These are phyloP conservation scores for Tranzscheliella williamsii DNA, from an alignment of 1,284 basidiomycete genomes.

Conservation along the genomic window DNA sequence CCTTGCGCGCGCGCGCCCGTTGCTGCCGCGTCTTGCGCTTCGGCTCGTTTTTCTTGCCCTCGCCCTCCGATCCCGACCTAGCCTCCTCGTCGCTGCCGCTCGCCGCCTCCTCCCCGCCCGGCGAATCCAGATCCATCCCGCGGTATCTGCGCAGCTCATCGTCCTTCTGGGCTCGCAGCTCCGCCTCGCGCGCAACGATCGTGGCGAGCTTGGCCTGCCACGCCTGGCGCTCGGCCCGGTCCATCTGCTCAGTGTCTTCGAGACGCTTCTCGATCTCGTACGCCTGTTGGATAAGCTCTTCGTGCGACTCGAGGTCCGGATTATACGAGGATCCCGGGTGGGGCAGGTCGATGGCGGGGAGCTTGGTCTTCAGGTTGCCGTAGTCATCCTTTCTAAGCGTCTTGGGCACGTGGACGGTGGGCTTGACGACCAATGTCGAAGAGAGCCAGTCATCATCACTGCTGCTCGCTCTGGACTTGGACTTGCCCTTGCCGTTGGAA, in stretches of 20 bases:
- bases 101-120: not conserved
- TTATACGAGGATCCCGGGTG: constrained; percentile 93
- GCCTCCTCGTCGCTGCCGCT: constrained; percentile 2
- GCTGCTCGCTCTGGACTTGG: not conserved
- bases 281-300: constrained; percentile 74
- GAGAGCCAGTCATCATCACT: constrained; percentile 14
- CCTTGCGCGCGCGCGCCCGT: constrained; percentile 28
- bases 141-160: constrained; percentile 20
- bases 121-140: constrained; percentile 36
- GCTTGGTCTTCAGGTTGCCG: constrained; percentile 20
- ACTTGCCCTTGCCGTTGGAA: constrained; percentile 15
- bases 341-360: constrained; percentile 73
- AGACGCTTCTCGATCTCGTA: constrained; percentile 70
- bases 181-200: constrained; percentile 26
- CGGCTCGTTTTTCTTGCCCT: constrained; percentile 7
- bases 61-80: constrained; percentile 12
- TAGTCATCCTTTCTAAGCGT: constrained; percentile 15
- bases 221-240: constrained; percentile 5
- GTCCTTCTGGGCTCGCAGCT: constrained; percentile 11
- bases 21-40: constrained; percentile 48
- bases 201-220: constrained; percentile 21
- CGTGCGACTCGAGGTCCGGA: constrained; percentile 76
- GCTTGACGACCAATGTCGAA: constrained; percentile 3
- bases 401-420: constrained; percentile 13
- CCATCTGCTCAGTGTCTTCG: constrained; percentile 66